phyloP scores from a whole-genome alignment of 495 filamentous ascomycete species.

The Stereocaulon alpinum region DNA sequence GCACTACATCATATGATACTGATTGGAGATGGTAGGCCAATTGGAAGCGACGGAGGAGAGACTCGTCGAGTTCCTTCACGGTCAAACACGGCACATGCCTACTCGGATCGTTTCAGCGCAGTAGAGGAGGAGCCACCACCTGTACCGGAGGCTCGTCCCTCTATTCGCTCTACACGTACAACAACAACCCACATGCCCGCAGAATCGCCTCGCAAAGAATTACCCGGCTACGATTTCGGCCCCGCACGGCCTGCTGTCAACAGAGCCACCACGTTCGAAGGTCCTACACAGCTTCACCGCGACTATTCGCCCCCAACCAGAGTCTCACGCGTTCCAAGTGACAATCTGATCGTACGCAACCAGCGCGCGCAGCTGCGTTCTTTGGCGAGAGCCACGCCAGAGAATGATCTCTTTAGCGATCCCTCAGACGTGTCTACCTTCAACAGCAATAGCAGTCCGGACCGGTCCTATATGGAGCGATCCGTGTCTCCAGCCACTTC shows the following conservation, averaged over 20 bases:
- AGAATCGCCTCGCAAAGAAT: slow-evolving; percentile 30
- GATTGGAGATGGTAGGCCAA: slow-evolving; percentile 22
- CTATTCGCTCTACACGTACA: slow-evolving; percentile 48
- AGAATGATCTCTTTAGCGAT: slow-evolving; percentile 53
- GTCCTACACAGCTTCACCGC: slow-evolving; percentile 42
- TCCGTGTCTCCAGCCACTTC: slow-evolving; percentile 55
- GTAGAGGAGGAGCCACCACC: slow-evolving; percentile 46
- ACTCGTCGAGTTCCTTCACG: slow-evolving; percentile 38
- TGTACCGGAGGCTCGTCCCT: slow-evolving; percentile 40
- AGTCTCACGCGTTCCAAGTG: slow-evolving; percentile 48
- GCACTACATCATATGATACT: slow-evolving; percentile 12
- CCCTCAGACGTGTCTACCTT: slow-evolving; percentile 50
- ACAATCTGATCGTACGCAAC: slow-evolving; percentile 37
- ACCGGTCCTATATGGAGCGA: slow-evolving; percentile 40
- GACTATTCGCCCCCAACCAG: slow-evolving; percentile 39
- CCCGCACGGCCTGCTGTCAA: slow-evolving; percentile 35
- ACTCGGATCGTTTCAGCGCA: slow-evolving; percentile 45
- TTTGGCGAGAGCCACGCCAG: slow-evolving; percentile 28
- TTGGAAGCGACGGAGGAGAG: slow-evolving; percentile 24
- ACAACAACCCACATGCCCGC: slow-evolving; percentile 27
- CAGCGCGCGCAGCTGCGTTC: slow-evolving; percentile 37
- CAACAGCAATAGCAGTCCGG: slow-evolving; percentile 48
- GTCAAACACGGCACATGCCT: slow-evolving; percentile 53
- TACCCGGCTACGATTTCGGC: slow-evolving; percentile 22
- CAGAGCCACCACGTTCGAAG: slow-evolving; percentile 46